phyloP scores from a whole-genome alignment of 306 rosid genomes.

The Rosa chinensis region DNA sequence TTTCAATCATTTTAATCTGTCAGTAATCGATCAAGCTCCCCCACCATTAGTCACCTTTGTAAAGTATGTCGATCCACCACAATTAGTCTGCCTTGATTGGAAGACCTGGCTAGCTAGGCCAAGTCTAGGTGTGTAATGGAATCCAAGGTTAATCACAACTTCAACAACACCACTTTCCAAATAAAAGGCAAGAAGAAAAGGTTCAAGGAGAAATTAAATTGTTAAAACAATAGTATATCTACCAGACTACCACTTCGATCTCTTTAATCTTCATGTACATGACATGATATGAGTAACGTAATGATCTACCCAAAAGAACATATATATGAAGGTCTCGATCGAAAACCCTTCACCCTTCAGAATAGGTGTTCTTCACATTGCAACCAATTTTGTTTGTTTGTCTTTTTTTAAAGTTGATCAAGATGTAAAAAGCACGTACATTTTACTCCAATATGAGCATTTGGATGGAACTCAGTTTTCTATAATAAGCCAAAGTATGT shows the following conservation, averaged over 20 bases:
- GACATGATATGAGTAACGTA: neutral
- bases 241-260: too few species aligned
- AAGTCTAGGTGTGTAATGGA: neutral
- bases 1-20: neutral
- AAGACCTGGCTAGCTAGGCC: conserved; percentile 8
- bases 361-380: neutral
- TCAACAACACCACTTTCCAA: neutral
- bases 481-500: too few species aligned
- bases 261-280: neutral
- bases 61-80: neutral
- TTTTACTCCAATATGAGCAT: too few species aligned
- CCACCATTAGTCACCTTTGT: neutral
- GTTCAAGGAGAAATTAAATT: neutral
- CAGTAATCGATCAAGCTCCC: neutral
- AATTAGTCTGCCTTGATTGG: conserved; percentile 1
- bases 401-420: too few species aligned
- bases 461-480: too few species aligned
- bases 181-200: neutral
- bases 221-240: neutral
- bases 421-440: too few species aligned
- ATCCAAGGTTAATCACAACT: conserved; percentile 19
- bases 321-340: neutral
- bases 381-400: neutral
- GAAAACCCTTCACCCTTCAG: neutral
- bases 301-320: neutral